Evolutionary conservation across 345 rosid species (phyloP), one percentile per base, ranked within the genome.

Genomic region (Citrus australasica): DNA sequence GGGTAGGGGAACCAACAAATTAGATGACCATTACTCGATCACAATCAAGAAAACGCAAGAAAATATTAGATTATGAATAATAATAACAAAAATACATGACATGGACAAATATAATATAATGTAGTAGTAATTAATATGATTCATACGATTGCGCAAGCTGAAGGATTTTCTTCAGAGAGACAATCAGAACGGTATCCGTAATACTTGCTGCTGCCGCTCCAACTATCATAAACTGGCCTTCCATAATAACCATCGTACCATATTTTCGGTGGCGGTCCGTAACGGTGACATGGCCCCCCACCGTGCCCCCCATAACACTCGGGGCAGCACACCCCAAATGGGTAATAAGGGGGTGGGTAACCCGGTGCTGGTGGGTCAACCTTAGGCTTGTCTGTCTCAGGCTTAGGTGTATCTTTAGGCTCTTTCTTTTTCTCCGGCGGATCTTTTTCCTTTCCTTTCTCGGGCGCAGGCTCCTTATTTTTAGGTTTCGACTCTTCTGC

Each of bases 121-220:
- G 0, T 17, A 1, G 51, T 13, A 46, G 17, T 46, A 28, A 61
- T 30, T 27, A 61, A 11, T 61, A 28, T 13, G 27, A 59, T 63
- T 90, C 79, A 90, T 90, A 90, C 86, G 82, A 90, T 79, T 38
- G 82, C 78, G 83, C 97, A 93, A n/a, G 66, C 80, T 4, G 76
- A 80, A 6, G 89, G 82, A 75, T 86, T 85, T 7, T 90, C 97
- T 71, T 91, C 91, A 28, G 73, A 78, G 64, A 85, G 77, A 76
- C 82, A 88, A 65, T 88, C 88, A 33, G 87, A 81, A 33, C 84
- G 64, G 13, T 71, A 63, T 62, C 13, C 59, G 46, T 74, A 77
- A 75, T 76, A 67, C 58, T 5, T 53, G 2, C 66, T 51, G 28
- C 79, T 30, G 79, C 83, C 81, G 19, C 88, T 90, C 88, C 89